Base-by-base conservation (phyloP, 192 early-diverging fungal genomes). In the Coemansia sp. region DNA sequence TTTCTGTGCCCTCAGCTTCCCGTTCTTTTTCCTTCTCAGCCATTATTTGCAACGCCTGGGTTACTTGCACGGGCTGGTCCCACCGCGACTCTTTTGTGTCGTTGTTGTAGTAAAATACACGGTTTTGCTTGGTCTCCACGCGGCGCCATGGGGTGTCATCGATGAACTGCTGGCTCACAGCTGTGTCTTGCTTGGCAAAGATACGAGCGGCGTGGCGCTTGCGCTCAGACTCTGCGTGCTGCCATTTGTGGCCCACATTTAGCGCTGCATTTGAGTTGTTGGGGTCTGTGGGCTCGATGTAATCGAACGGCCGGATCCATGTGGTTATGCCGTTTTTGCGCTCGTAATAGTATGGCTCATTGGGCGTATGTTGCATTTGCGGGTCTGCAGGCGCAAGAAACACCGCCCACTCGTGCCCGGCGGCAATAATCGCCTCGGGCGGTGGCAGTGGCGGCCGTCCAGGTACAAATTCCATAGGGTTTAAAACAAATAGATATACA, bases 261-360 rank as follows among this genome's bases (percentile, higher is more conserved):
- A 67, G 47, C 5, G n/a, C 67, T 23, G 49, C 61, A 23, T 55
- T n/a, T 26, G 61, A 51, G 38, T 40, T 40, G 8, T 15, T 40
- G 14, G 38, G 40, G 20, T 53, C 21, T 3, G 34, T 15, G 17
- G 62, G 62, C 49, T 63, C 56, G 11, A 58, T 28, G 21, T 71
- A 74, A 52, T 80, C 72, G 47, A 80, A 74, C 23, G 78, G 78
- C 52, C 69, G 71, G 53, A 60, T 65, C 78, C 78, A 80, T 5
- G 78, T 80, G 18, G 64, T 74, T 5, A 80, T 68, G 0, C 61
- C 63, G 62, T 67, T 71, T 36, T 56, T 68, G 58, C 68, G 72
- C 51, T 80, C 78, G 47, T 60, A 67, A 56, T 67, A 80, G 48
- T 80, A 80, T 20, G 53, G 61, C 42, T 80, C 78, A 11, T 65